A percentile compares a stretch with the other conserved stretches of the same genome.
These are phyloP conservation scores for Multifurca ochricompacta DNA, from an alignment of 768 basidiomycete genomes.

Conservation along the genomic window DNA sequence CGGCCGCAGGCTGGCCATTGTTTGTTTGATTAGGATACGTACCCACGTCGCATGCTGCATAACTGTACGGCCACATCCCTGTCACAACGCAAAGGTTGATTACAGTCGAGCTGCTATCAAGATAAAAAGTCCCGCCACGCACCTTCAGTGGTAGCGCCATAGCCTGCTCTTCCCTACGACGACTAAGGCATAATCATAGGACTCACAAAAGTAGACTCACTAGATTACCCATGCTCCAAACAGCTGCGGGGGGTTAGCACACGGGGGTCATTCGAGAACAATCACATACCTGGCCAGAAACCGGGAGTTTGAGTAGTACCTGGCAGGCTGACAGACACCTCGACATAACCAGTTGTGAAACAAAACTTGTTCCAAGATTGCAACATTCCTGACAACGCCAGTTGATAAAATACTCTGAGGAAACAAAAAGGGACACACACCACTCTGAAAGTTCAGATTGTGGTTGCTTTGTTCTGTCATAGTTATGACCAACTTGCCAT, in stretches of 20 bases:
- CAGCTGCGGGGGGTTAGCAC: slow-evolving; percentile 31
- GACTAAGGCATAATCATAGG: not conserved
- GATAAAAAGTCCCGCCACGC: slow-evolving; percentile 8
- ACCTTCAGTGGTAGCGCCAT: slow-evolving; percentile 84
- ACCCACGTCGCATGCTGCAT: slow-evolving; percentile 78
- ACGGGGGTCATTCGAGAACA: slow-evolving; percentile 4
- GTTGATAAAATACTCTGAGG: not conserved
- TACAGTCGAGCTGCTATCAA: not conserved
- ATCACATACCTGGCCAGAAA: slow-evolving; percentile 71
- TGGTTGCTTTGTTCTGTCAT: slow-evolving; percentile 62
- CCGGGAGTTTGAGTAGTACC: slow-evolving; percentile 55
- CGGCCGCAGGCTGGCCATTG: slow-evolving; percentile 41
- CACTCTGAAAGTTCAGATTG: slow-evolving; percentile 78
- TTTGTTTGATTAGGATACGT: slow-evolving; percentile 77
- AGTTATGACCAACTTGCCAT: slow-evolving; percentile 77
- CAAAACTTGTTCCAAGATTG: slow-evolving; percentile 93
- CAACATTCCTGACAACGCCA: slow-evolving; percentile 37
- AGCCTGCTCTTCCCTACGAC: slow-evolving; percentile 71
- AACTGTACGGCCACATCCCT: slow-evolving; percentile 73
- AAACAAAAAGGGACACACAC: slow-evolving; percentile 32
- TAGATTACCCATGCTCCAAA: slow-evolving; percentile 74
- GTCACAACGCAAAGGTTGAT: slow-evolving; percentile 8
- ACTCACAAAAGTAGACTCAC: slow-evolving; percentile 23
- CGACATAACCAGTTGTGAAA: slow-evolving; percentile 88
- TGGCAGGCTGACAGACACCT: slow-evolving; percentile 71